A percentile compares a stretch with the other conserved stretches of the same genome.
phyloP scores from a whole-genome alignment of 306 rosid genomes.

The Inga leiocalycina region DNA sequence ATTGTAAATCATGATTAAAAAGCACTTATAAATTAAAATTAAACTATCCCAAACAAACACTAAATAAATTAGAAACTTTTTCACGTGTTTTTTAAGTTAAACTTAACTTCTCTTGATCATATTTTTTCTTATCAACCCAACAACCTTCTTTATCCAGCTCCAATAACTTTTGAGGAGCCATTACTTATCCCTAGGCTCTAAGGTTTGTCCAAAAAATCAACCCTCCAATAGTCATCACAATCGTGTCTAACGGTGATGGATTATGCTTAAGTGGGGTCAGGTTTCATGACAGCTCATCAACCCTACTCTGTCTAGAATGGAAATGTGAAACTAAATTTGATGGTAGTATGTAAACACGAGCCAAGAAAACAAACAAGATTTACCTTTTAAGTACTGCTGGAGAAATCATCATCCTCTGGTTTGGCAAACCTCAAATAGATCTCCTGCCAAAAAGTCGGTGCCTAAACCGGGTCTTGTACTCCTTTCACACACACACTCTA shows the following conservation, averaged over 20 bases:
- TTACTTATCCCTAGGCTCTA: neutral
- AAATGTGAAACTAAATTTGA: conserved; percentile 20
- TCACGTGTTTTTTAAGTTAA: neutral
- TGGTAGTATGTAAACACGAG: neutral
- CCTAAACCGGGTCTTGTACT: neutral
- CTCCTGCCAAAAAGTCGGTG: neutral
- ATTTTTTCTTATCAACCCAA: neutral
- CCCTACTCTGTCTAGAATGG: neutral
- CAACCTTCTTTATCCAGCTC: neutral
- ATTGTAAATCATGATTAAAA: no score
- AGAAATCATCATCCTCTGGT: neutral
- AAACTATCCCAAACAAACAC: no score
- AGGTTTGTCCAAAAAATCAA: neutral
- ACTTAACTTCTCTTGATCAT: neutral
- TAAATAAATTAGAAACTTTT: neutral
- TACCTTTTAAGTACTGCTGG: conserved; percentile 3
- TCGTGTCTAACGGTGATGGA: neutral
- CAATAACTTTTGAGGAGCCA: neutral
- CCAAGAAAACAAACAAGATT: conserved; percentile 1
- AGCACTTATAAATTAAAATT: no score
- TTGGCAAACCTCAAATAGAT: conserved; percentile 3
- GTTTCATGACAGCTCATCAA: neutral
- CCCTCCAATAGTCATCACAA: neutral
- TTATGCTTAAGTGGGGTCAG: conserved; percentile 12
- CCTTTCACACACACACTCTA: conserved; percentile 19